A percentile compares a stretch with the other conserved stretches of the same genome.
Evolutionary conservation across 345 rosid species (phyloP).

Genomic region (Turnera subulata): DNA sequence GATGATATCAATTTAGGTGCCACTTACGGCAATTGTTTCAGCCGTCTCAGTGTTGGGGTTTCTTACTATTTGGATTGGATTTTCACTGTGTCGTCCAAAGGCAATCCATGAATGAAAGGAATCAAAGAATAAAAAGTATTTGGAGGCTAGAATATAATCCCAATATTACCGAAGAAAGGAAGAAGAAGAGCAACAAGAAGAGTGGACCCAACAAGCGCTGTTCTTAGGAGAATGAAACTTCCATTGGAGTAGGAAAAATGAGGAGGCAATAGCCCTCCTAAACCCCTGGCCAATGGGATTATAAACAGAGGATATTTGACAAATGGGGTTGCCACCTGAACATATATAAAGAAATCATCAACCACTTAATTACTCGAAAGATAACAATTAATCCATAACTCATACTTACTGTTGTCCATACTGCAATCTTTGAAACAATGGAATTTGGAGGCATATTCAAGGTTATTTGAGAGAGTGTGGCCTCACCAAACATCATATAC

Average conservation of each 20-base stretch:
- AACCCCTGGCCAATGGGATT: background rate
- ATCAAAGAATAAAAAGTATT: slow-evolving; percentile 15
- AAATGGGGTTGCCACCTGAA: background rate
- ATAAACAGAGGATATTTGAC: background rate
- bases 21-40: too few species aligned
- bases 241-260: background rate
- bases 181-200: background rate
- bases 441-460: background rate
- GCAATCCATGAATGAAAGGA: too few species aligned
- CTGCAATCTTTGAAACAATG: background rate
- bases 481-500: background rate
- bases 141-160: slow-evolving; percentile 21
- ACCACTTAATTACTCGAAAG: too few species aligned
- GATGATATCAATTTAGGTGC: too few species aligned
- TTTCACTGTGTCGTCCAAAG: too few species aligned
- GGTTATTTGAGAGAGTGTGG: background rate
- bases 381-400: too few species aligned
- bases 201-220: background rate
- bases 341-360: background rate
- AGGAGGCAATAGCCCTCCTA: background rate
- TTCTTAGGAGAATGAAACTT: background rate
- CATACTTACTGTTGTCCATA: background rate
- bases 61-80: too few species aligned
- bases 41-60: too few species aligned
- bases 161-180: background rate